Evolutionary conservation across 2,329 filamentous ascomycete genomes (phyloP).

Genomic region (Pyricularia sp.): DNA sequence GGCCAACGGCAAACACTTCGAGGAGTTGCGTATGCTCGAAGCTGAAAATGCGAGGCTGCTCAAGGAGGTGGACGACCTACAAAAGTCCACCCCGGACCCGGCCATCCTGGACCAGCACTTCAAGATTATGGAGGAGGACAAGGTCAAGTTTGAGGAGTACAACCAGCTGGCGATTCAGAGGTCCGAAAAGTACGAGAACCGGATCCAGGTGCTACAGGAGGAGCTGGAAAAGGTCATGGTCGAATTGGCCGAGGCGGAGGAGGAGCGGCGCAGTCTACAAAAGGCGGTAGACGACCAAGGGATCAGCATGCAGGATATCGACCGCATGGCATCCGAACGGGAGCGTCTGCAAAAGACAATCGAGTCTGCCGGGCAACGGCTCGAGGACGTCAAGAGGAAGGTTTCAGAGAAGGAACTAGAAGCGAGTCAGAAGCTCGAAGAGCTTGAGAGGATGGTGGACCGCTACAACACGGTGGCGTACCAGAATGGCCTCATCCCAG

Average conservation of each 20-base stretch:
- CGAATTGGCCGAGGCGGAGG: conserved; percentile 72
- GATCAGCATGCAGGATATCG: conserved; percentile 95
- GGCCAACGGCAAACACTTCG: conserved; percentile 74
- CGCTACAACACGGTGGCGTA: conserved; percentile 92
- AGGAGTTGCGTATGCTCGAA: conserved; percentile 78
- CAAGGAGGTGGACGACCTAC: conserved; percentile 81
- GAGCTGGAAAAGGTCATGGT: conserved; percentile 71
- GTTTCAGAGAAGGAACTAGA: conserved; percentile 84
- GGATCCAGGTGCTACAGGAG: conserved; percentile 73
- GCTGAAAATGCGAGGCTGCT: conserved; percentile 72
- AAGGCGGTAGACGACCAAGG: conserved; percentile 84
- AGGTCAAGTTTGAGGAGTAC: conserved; percentile 90
- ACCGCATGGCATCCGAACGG: conserved; percentile 94
- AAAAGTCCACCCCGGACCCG: conserved; percentile 77
- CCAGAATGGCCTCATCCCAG: conserved; percentile 82
- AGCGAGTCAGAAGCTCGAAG: conserved; percentile 76
- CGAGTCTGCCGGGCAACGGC: conserved; percentile 61
- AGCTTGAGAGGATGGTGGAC: conserved; percentile 83
- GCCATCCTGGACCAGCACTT: conserved; percentile 80
- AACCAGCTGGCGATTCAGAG: conserved; percentile 76
- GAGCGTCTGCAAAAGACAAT: conserved; percentile 87
- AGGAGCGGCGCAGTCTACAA: conserved; percentile 72
- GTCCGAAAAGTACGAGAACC: conserved; percentile 78
- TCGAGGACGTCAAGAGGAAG: conserved; percentile 78
- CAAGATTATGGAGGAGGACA: conserved; percentile 90